These are phyloP conservation scores for Phytophthora hibernalis DNA, from an alignment of 352 stramenopile species.

Conservation along the genomic window DNA sequence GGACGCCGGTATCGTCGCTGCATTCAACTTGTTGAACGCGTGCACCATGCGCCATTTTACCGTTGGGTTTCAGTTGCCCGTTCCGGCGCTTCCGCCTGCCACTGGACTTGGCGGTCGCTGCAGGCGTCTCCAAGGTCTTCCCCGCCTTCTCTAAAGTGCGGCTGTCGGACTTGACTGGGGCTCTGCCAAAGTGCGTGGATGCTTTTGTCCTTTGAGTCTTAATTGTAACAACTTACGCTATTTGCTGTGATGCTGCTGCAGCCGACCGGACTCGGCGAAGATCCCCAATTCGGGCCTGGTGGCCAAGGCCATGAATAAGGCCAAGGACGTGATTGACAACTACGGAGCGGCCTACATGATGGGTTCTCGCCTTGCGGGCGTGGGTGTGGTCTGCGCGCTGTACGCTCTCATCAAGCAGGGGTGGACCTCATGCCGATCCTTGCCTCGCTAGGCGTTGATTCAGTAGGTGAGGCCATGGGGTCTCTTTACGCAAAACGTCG, in stretches of 20 bases:
- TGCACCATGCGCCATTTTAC: too few species aligned
- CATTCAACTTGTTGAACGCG: too few species aligned
- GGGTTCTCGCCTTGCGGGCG: conserved; percentile 80
- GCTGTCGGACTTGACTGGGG: conserved; percentile 68
- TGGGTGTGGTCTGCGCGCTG: conserved; percentile 73
- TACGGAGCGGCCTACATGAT: conserved; percentile 92
- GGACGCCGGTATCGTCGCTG: too few species aligned
- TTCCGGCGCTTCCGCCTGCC: conserved; percentile 84
- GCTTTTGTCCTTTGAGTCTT: neutral
- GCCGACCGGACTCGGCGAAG: conserved; percentile 20
- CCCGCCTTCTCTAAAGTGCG: conserved; percentile 76
- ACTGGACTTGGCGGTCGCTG: conserved; percentile 73
- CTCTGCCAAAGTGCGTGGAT: conserved; percentile 59
- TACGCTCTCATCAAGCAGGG: conserved; percentile 83
- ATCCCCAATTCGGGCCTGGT: conserved; percentile 48
- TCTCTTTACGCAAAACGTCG: too few species aligned
- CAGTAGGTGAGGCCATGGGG: conserved; percentile 73
- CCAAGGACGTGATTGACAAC: conserved; percentile 82
- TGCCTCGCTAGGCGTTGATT: conserved; percentile 70
- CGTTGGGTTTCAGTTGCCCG: conserved; percentile 79
- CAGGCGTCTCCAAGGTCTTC: conserved; percentile 73
- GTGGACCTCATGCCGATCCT: conserved; percentile 85
- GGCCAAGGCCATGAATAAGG: conserved; percentile 69
- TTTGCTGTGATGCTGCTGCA: conserved; percentile 24
- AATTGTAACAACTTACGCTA: neutral